Conservation (phyloP, 495 filamentous ascomycete genomes). For the Trypethelium eluteriae region DNA sequence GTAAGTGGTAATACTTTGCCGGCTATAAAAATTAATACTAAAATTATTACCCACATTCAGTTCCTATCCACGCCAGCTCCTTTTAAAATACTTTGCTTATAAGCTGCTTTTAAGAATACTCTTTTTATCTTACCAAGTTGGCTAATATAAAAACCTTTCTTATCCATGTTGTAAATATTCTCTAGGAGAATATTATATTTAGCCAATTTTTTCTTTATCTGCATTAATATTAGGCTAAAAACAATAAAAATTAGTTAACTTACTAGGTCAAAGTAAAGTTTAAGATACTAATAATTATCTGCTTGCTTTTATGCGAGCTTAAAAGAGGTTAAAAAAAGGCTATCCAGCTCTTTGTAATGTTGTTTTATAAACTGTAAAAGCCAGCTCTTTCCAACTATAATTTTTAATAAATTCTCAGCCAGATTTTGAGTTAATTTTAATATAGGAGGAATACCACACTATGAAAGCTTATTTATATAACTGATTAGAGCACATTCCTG, state of each 20-base stretch:
- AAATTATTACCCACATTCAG: constrained; percentile 18
- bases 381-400: not conserved
- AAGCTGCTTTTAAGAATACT: not conserved
- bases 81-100: constrained; percentile 8
- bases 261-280: not conserved
- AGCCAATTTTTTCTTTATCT: constrained; percentile 16
- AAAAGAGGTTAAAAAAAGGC: not conserved
- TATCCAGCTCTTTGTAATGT: not conserved
- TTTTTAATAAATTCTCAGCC: not conserved
- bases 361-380: not conserved
- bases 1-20: constrained; percentile 18
- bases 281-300: not conserved
- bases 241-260: not conserved
- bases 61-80: constrained; percentile 13
- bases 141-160: constrained; percentile 12
- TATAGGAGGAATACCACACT: not conserved
- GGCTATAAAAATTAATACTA: constrained; percentile 23
- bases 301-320: not conserved
- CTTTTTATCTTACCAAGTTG: constrained; percentile 14
- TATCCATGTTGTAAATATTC: constrained; percentile 27
- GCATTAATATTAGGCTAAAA: not conserved
- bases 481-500: not conserved
- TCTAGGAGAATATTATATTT: constrained; percentile 19
- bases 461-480: not conserved
- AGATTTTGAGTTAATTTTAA: not conserved